A percentile compares a stretch with the other conserved stretches of the same genome.
These are phyloP conservation scores for Moesziomyces sp. DNA, from an alignment of 1,284 basidiomycete species.

Conservation along the genomic window DNA sequence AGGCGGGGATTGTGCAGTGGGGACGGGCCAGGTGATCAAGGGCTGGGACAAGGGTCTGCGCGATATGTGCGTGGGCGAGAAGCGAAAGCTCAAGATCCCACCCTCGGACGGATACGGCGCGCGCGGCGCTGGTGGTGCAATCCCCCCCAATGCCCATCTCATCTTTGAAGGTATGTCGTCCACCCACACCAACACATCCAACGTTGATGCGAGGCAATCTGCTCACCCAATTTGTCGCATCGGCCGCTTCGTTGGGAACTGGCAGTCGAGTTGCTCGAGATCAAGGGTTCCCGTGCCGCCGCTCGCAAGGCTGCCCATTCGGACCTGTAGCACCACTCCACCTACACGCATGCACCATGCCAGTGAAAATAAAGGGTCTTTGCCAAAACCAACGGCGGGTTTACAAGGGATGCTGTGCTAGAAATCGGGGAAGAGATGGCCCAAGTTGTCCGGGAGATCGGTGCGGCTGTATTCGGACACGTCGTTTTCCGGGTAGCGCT, in stretches of 20 bases:
- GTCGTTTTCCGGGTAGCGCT: slow-evolving; percentile 65
- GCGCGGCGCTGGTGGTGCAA: slow-evolving; percentile 79
- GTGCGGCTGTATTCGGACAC: slow-evolving; percentile 57
- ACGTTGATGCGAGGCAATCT: background rate
- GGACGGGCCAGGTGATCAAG: slow-evolving; percentile 81
- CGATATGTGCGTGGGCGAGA: slow-evolving; percentile 88
- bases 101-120: slow-evolving; percentile 72
- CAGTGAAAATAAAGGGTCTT: background rate
- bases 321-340: slow-evolving; percentile 14
- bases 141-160: slow-evolving; percentile 84
- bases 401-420: slow-evolving; percentile 6
- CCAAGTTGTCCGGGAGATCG: slow-evolving; percentile 58
- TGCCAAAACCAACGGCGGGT: background rate
- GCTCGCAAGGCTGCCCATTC: slow-evolving; percentile 16
- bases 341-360: background rate
- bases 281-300: slow-evolving; percentile 38
- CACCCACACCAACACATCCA: background rate
- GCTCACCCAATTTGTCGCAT: background rate
- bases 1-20: slow-evolving; percentile 71
- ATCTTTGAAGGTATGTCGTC: slow-evolving; percentile 77
- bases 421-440: slow-evolving; percentile 64
- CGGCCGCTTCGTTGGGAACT: background rate
- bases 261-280: slow-evolving; percentile 47
- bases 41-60: slow-evolving; percentile 72
- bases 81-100: slow-evolving; percentile 76